Conservation (phyloP, 2,329 filamentous ascomycete genomes). For the Clarireedia monteithiana region DNA sequence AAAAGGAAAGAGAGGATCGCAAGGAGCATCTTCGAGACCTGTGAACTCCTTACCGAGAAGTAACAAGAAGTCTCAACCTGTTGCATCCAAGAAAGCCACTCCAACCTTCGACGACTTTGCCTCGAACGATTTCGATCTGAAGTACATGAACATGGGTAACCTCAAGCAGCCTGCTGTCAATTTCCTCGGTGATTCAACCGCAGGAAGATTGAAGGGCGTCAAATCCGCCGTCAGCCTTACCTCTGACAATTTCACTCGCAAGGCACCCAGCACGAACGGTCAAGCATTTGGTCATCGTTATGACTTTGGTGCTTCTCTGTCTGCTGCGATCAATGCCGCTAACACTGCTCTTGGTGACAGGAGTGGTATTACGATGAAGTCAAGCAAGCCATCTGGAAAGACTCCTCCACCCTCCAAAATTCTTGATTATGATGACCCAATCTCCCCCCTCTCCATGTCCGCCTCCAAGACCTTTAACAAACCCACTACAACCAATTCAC, state of each 20-base stretch:
- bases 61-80: constrained; percentile 44
- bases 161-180: constrained; percentile 54
- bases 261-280: constrained; percentile 44
- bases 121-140: constrained; percentile 38
- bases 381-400: constrained; percentile 13
- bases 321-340: constrained; percentile 69
- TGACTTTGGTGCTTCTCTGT: constrained; percentile 89
- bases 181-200: constrained; percentile 53
- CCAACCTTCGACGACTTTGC: constrained; percentile 63
- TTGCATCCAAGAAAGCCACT: constrained; percentile 40
- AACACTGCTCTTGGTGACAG: constrained; percentile 55
- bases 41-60: constrained; percentile 57
- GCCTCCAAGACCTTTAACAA: constrained; percentile 14
- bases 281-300: constrained; percentile 88
- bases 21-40: constrained; percentile 43
- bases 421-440: constrained; percentile 5
- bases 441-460: constrained; percentile 18
- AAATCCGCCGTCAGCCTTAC: constrained; percentile 53
- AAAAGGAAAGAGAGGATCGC: constrained; percentile 47
- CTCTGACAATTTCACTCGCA: constrained; percentile 29
- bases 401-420: constrained; percentile 16
- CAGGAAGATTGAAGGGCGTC: constrained; percentile 58
- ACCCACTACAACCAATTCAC: constrained; percentile 21
- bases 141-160: constrained; percentile 35
- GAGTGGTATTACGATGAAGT: constrained; percentile 44